Base-by-base conservation (phyloP, 805 yeast genomes). In the Saccharomycopsis olivae region DNA sequence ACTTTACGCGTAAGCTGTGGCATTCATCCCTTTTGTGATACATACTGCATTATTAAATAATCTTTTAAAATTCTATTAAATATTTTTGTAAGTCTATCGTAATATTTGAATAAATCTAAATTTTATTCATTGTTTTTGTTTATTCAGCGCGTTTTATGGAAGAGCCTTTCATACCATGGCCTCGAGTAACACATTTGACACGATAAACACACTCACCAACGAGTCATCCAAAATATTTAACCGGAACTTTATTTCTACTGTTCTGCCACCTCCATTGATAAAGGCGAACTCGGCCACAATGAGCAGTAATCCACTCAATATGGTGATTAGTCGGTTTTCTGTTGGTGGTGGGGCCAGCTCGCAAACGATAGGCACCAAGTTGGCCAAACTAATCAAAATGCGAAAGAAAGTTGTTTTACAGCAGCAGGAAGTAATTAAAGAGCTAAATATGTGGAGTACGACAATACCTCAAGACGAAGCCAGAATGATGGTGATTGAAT, bases 391-490 rank as follows among this genome's bases (percentile, higher is more conserved):
- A 34, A 57, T 68, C 38, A 65, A 60, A 46, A 41, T 52, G 6
- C 67, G 69, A 47, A 60, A 59, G 39, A 69, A 60, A 38, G 51
- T 56, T 4, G 49, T 62, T 38, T 52, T 49, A 28, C 55, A 60
- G 35, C 61, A 66, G 41, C 55, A 51, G 10, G 68, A 62, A 11
- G 56, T 71, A 35, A 47, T 62, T 5, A 59, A 54, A 25, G 71
- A 70, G 15, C 49, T 71, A 13, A 50, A 52, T 2, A 53, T 52
- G 3, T 72, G 78, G 78, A 53, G 61, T 23, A 51, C 55, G 25
- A 49, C 54, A 3, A 46, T 71, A 23, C 65, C 64, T 5, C 60
- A 58, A 39, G 58, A 58, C 3, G 68, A 67, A 3, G 59, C 62
- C 47, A 61, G 59, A 40, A 48, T 49, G 19, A 49, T 69, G 49